These are phyloP conservation scores for Chlamydomonas asymmetrica DNA, from an alignment of 139 green algal genomes.

Conservation along the genomic window DNA sequence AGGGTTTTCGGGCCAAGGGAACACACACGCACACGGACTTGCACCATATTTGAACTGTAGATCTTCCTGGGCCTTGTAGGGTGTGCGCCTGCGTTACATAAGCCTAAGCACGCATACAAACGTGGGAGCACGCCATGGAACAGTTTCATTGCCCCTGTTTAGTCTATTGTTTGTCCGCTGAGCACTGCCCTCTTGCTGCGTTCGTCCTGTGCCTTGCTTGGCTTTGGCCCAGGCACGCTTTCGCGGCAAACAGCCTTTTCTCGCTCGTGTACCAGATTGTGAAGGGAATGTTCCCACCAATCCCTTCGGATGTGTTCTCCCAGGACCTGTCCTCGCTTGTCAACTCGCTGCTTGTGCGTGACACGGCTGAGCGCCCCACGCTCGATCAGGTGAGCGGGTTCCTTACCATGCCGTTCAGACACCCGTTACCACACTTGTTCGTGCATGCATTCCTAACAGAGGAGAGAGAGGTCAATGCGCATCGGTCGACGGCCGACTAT, in stretches of 20 bases:
- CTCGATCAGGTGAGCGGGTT: conserved; percentile 41
- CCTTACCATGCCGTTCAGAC: too few relatives aligned
- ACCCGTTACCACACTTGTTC: too few relatives aligned
- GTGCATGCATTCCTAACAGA: too few relatives aligned
- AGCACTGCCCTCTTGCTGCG: too few relatives aligned
- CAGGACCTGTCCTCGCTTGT: conserved; percentile 39
- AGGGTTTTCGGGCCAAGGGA: too few relatives aligned
- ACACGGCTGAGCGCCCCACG: conserved; percentile 44
- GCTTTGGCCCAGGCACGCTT: conserved; percentile 58
- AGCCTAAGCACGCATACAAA: too few relatives aligned
- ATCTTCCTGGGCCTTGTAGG: too few relatives aligned
- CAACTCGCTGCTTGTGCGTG: conserved; percentile 40
- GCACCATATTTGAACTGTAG: too few relatives aligned
- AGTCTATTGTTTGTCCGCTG: neutral
- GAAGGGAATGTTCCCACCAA: conserved; percentile 55
- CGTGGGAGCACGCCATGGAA: too few relatives aligned
- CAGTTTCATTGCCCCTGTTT: neutral
- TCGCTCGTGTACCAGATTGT: conserved; percentile 72
- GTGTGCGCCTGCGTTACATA: neutral
- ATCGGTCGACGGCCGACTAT: too few relatives aligned
- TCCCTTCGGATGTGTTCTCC: conserved; percentile 48
- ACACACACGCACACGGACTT: too few relatives aligned
- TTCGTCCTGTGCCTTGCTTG: neutral
- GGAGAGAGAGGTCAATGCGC: too few relatives aligned
- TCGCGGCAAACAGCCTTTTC: conserved; percentile 65